A percentile compares a stretch with the other conserved stretches of the same genome.
phyloP scores from a whole-genome alignment of 1,139 yeast species.

The Geotrichum carabidarum region DNA sequence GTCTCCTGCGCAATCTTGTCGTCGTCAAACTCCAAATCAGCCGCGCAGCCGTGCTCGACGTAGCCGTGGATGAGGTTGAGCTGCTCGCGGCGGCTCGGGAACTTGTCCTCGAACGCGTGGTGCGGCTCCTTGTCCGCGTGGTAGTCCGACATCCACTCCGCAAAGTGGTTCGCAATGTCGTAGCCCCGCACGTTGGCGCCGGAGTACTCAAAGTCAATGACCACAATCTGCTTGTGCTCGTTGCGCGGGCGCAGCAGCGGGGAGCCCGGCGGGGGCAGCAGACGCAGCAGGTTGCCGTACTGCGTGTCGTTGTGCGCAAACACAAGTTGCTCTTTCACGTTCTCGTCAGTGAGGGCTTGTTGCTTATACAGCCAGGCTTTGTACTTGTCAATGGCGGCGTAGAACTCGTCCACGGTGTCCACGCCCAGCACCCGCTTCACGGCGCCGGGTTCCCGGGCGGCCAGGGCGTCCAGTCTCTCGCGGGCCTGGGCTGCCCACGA shows the following conservation, averaged over 20 bases:
- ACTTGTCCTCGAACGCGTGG: constrained; percentile 50
- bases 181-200: constrained; percentile 90
- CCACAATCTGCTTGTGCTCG: constrained; percentile 75
- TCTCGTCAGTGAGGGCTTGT: constrained; percentile 31
- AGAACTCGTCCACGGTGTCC: constrained; percentile 16
- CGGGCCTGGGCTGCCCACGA: constrained; percentile 68
- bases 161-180: constrained; percentile 80
- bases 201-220: constrained; percentile 92
- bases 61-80: constrained; percentile 70
- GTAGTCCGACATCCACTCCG: constrained; percentile 67
- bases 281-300: constrained; percentile 69
- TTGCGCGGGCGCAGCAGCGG: constrained; percentile 40
- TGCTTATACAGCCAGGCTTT: constrained; percentile 49
- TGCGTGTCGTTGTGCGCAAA: constrained; percentile 96
- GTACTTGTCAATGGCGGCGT: constrained; percentile 43
- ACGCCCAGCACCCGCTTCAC: constrained; percentile 19
- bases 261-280: constrained; percentile 41
- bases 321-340: constrained; percentile 49
- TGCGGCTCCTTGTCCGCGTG: constrained; percentile 62
- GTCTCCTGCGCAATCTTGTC: constrained; percentile 50
- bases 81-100: constrained; percentile 65
- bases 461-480: constrained; percentile 35
- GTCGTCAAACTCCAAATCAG: constrained; percentile 29
- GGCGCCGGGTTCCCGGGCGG: constrained; percentile 24
- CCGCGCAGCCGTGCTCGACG: constrained; percentile 44